Evolutionary conservation across 2,329 filamentous ascomycete species (phyloP), one percentile per base, ranked within the genome.

Genomic region (Microsporum canis): DNA sequence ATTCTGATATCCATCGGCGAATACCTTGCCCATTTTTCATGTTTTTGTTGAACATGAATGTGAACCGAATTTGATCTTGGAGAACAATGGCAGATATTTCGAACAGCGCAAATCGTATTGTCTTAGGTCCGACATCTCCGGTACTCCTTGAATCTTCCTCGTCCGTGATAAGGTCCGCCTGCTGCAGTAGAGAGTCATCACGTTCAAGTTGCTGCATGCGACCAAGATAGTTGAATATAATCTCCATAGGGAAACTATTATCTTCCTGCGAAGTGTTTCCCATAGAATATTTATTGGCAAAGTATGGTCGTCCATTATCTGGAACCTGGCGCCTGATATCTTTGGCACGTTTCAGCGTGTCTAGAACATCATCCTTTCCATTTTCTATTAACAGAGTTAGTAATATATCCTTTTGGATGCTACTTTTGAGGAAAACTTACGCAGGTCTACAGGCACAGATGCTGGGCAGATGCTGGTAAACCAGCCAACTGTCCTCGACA

Each of bases 41-140:
- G 31, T 74, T 67, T 3, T 71, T 68, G 63, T 80, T 80, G 68
- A 77, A 80, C 0, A 76, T 77, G 64, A 81, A 81, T 0, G 77
- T 76, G 29, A 81, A 73, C 45, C 77, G 76, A 29, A 82, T 69
- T 12, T 69, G 69, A 0, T 76, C 77, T 45, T 77, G 74, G 17
- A 77, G 72, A 3, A 81, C 72, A 29, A 79, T 76, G 0, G 79
- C 79, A 0, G 78, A 77, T 2, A 81, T 74, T 61, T 82, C 80
- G 57, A 82, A 78, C 0, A 82, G 73, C 0, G 76, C 76, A 63
- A 79, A 77, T 2, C 78, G 73, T 36, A 71, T 71, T 1, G 77
- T 77, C 36, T 73, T 65, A 7, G 72, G 68, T 1, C 77, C 77
- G 64, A 78, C 75, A 62, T 79, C 77, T 6, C 75, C 73, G 7